A percentile compares a stretch with the other conserved stretches of the same genome.
These are phyloP conservation scores for Draba incana DNA, from an alignment of 345 rosid genomes.

Conservation along the genomic window DNA sequence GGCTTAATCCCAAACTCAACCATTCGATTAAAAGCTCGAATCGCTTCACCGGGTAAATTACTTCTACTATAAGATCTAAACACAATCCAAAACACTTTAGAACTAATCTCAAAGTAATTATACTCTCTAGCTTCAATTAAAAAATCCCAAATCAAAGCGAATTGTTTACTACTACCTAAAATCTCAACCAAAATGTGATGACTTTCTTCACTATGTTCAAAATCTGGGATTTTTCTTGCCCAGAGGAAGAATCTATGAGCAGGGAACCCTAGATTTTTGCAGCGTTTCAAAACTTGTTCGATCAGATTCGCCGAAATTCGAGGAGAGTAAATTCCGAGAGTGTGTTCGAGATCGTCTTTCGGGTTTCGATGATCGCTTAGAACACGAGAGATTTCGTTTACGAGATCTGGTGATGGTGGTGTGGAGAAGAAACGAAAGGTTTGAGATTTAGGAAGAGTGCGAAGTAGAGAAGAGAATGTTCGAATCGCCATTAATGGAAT, in stretches of 20 bases:
- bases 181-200: conserved; percentile 70
- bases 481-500: conserved; percentile 43
- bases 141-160: conserved; percentile 83
- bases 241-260: conserved; percentile 91
- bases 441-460: conserved; percentile 35
- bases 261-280: conserved; percentile 75
- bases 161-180: conserved; percentile 66
- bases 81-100: conserved; percentile 70
- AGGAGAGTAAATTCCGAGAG: conserved; percentile 53
- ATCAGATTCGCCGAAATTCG: conserved; percentile 59
- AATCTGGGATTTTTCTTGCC: conserved; percentile 69
- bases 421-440: conserved; percentile 31
- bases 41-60: conserved; percentile 69
- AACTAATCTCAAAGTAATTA: conserved; percentile 45
- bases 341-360: conserved; percentile 69
- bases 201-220: conserved; percentile 61
- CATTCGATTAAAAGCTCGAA: conserved; percentile 77
- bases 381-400: conserved; percentile 71
- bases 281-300: conserved; percentile 81
- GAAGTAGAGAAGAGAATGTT: conserved; percentile 38
- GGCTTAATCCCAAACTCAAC: conserved; percentile 77
- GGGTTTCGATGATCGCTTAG: conserved; percentile 79
- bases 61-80: conserved; percentile 78
- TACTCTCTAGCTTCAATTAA: conserved; percentile 64
- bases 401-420: conserved; percentile 49